Evolutionary conservation across 306 rosid species (phyloP), one percentile per base, ranked within the genome.

Genomic region (Cicer pinnatifidum): DNA sequence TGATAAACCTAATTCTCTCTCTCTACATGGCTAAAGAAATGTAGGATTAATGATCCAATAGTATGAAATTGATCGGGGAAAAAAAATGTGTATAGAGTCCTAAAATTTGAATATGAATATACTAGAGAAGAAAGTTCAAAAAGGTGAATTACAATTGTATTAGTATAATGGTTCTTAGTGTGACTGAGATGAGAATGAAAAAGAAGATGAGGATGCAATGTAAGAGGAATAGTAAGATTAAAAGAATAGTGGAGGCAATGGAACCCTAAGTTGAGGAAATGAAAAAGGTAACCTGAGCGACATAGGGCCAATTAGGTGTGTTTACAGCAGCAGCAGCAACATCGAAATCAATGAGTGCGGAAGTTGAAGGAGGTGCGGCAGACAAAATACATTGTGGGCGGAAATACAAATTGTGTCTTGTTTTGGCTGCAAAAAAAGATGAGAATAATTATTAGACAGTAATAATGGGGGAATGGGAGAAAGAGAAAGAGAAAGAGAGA

Each of bases 321-420:
- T 61, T 85, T 23, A 80, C 78, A 20, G 90, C 69, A 77, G 86
- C 82, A 19, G 90, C 84, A 38, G 86, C 82, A 19, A 89, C 84
- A 58, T 89, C 88, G 81, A 88, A 60, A 80, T 75, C 72, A 74
- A 90, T 88, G 40, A 85, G 76, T 16, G 86, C 60, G 40, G 87
- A 78, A 47, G 89, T 78, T 61, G 91, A 82, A 37, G 85, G 76
- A 6, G 94, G 65, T 1, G 93, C 8, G 6, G 91, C 48, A n/a
- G 93, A 89, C 69, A 89, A 58, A 57, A 84, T 35, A 74, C 90
- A 89, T 51, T 88, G 91, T 48, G 91, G 80, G n/a, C 82, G 80
- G 57, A 80, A 84, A 78, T 80, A 73, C 65, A 77, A 64, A 67
- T 81, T 80, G 28, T 82, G 85, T 82, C 92, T 85, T 67, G 74